Percentiles rank a stretch among this genome's conserved stretches.
These are phyloP conservation scores for Suhomyces terraborum DNA, from an alignment of 1,139 yeast genomes.

Conservation along the genomic window DNA sequence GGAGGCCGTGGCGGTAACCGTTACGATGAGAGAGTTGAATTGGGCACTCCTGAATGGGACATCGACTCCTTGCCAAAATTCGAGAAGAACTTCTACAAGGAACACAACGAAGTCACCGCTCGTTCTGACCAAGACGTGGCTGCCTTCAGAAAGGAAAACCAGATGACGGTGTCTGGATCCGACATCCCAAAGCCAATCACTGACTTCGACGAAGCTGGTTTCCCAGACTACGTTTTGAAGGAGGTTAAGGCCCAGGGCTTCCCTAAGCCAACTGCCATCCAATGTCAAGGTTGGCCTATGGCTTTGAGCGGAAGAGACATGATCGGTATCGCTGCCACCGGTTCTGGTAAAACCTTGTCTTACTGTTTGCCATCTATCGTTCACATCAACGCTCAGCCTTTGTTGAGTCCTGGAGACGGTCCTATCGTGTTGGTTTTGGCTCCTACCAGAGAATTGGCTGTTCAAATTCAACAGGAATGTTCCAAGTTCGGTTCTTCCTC, in stretches of 20 bases:
- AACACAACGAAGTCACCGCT: constrained; percentile 72
- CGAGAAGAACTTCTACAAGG: constrained; percentile 92
- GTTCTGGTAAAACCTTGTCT: constrained; percentile 97
- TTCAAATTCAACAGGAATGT: constrained; percentile 95
- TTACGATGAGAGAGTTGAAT: constrained; percentile 52
- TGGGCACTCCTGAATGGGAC: constrained; percentile 79
- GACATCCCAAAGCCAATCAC: constrained; percentile 95
- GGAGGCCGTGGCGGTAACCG: constrained; percentile 27
- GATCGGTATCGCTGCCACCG: constrained; percentile 98
- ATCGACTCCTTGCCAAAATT: constrained; percentile 76
- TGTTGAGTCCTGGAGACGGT: constrained; percentile 91
- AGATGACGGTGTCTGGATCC: constrained; percentile 81
- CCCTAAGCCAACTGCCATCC: constrained; percentile 92
- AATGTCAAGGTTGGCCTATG: constrained; percentile 99
- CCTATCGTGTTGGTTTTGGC: constrained; percentile 95
- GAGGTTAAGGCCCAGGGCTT: constrained; percentile 94
- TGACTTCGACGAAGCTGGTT: constrained; percentile 92
- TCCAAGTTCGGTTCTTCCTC: constrained; percentile 90
- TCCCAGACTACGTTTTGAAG: constrained; percentile 87
- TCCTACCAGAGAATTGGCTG: constrained; percentile 98
- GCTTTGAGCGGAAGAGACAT: constrained; percentile 97
- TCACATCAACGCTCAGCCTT: constrained; percentile 97
- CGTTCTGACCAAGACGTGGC: constrained; percentile 75
- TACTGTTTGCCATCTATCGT: constrained; percentile 96
- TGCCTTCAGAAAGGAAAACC: constrained; percentile 76